These are phyloP conservation scores for Fusarium lateritium DNA, from an alignment of 2,329 filamentous ascomycete species.

Conservation along the genomic window DNA sequence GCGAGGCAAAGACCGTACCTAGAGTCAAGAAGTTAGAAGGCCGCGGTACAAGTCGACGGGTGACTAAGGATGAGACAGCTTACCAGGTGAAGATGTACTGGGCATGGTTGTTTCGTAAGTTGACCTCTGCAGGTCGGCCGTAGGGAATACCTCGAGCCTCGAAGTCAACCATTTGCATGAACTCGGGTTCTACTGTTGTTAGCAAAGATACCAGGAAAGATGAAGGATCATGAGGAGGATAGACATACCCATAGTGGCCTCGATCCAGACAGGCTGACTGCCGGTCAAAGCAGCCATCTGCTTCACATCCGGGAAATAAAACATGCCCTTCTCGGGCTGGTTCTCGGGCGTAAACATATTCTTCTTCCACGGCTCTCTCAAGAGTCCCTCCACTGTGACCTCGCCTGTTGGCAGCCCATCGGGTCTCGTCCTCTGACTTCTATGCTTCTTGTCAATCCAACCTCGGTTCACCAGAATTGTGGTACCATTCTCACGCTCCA, in stretches of 20 bases:
- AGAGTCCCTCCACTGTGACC: slow-evolving; percentile 85
- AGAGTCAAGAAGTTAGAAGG: slow-evolving; percentile 7
- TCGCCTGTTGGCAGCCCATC: slow-evolving; percentile 78
- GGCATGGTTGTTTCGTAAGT: slow-evolving; percentile 94
- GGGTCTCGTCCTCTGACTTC: slow-evolving; percentile 74
- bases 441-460: slow-evolving; percentile 87
- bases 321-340: slow-evolving; percentile 84
- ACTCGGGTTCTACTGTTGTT: slow-evolving; percentile 76
- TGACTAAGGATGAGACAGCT: slow-evolving; percentile 52
- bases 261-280: slow-evolving; percentile 92
- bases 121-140: slow-evolving; percentile 89
- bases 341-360: slow-evolving; percentile 98
- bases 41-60: background rate
- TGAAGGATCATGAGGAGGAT: slow-evolving; percentile 12
- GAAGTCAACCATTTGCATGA: slow-evolving; percentile 82
- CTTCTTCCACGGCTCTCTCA: slow-evolving; percentile 94
- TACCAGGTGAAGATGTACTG: slow-evolving; percentile 99
- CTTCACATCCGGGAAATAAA: slow-evolving; percentile 94
- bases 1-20: slow-evolving; percentile 91
- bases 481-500: slow-evolving; percentile 78
- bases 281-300: slow-evolving; percentile 90
- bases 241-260: slow-evolving; percentile 88
- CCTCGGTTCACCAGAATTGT: slow-evolving; percentile 91
- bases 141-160: slow-evolving; percentile 89
- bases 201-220: slow-evolving; percentile 17